phyloP scores from a whole-genome alignment of 2,329 filamentous ascomycete species.

The Pochonia chlamydosporia region DNA sequence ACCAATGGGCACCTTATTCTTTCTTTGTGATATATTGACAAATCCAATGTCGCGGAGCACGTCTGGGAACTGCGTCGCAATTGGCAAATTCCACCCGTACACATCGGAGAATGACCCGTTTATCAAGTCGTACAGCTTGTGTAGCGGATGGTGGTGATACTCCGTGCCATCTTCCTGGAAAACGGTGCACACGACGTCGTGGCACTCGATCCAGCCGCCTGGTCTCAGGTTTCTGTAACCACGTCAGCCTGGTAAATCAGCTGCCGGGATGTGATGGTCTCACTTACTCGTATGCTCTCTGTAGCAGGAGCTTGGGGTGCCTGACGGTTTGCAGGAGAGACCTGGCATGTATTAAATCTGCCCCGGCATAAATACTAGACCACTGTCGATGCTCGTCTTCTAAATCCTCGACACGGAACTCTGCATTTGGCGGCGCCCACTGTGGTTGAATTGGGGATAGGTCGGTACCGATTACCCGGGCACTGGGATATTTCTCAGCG shows the following conservation, averaged over 20 bases:
- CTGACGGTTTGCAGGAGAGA: slow-evolving; percentile 44
- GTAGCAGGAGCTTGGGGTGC: slow-evolving; percentile 43
- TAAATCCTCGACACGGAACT: slow-evolving; percentile 37
- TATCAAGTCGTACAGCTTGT: slow-evolving; percentile 26
- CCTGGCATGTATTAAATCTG: slow-evolving; percentile 51
- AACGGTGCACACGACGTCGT: slow-evolving; percentile 27
- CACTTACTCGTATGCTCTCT: slow-evolving; percentile 37
- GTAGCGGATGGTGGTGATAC: slow-evolving; percentile 23
- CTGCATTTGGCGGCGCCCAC: slow-evolving; percentile 50
- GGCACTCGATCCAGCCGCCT: slow-evolving; percentile 35
- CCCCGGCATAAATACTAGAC: slow-evolving; percentile 27
- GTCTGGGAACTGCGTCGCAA: slow-evolving; percentile 21
- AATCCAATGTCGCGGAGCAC: slow-evolving; percentile 28
- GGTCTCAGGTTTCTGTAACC: slow-evolving; percentile 26
- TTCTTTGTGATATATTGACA: slow-evolving; percentile 22
- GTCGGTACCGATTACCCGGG: slow-evolving; percentile 39
- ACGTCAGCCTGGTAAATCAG: background rate
- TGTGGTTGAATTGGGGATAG: slow-evolving; percentile 38
- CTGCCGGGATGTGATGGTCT: too few relatives aligned
- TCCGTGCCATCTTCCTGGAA: slow-evolving; percentile 25
- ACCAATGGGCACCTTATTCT: slow-evolving; percentile 27
- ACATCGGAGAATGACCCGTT: slow-evolving; percentile 22
- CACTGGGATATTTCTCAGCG: slow-evolving; percentile 38
- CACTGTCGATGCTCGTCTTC: slow-evolving; percentile 29
- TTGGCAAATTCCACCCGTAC: slow-evolving; percentile 30